Evolutionary conservation across 129 eudicot species (phyloP).

Genomic region (Tagetes erecta): DNA sequence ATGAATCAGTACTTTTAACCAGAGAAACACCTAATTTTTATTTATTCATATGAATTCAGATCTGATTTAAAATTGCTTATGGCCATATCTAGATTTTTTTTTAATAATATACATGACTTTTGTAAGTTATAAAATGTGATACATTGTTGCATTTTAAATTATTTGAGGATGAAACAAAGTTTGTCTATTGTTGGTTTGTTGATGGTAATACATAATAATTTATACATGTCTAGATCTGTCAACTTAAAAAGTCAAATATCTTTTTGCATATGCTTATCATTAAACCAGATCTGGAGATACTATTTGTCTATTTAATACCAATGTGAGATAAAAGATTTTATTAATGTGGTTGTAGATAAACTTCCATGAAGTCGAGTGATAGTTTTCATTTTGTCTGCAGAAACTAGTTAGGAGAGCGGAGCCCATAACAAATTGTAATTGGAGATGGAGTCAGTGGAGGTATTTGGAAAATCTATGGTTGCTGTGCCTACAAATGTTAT

Average conservation of each 20-base stretch:
- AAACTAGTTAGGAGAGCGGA: slow-evolving; percentile 28
- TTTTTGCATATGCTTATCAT: neutral
- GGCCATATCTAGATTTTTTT: neutral
- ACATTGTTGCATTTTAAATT: neutral
- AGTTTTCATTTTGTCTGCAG: slow-evolving; percentile 35
- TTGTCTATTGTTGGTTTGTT: neutral
- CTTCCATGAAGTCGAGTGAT: slow-evolving; percentile 23
- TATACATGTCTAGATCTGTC: slow-evolving; percentile 22
- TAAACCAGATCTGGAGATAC: neutral
- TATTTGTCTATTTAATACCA: neutral
- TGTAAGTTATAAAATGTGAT: neutral
- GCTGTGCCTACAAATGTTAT: slow-evolving; percentile 80
- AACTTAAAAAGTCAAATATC: neutral
- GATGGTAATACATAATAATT: neutral
- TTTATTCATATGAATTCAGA: neutral
- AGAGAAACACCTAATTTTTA: neutral
- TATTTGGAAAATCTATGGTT: slow-evolving; percentile 78
- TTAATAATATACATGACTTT: neutral
- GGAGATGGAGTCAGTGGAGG: slow-evolving; percentile 69
- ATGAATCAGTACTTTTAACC: neutral
- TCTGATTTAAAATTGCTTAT: neutral
- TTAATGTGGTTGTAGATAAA: neutral
- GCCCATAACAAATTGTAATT: slow-evolving; percentile 24
- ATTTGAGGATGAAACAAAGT: neutral
- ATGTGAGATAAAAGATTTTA: neutral